Base-by-base conservation (phyloP, 2,329 filamentous ascomycete genomes). In the Exophiala calicioides region DNA sequence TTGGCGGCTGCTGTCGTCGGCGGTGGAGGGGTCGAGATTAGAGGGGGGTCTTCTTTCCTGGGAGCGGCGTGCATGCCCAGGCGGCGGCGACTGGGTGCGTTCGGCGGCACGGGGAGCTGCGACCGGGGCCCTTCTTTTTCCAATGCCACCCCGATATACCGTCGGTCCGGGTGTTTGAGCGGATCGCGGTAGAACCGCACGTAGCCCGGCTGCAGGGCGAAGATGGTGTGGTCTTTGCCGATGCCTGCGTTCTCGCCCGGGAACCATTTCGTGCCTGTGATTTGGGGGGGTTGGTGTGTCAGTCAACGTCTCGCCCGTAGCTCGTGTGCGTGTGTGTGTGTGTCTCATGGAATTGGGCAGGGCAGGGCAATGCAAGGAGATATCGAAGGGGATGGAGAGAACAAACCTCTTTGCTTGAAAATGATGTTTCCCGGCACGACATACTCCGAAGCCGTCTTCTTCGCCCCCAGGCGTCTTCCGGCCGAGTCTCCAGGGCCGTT, bases 111-210 rank as follows among this genome's bases (percentile, higher is more conserved):
- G 0, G 93, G 93, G 1, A 98, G 80, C 23, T 76, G 81, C 61
- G 94, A 88, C 5, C 41, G 44, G 0, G 47, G 44, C 9, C 58
- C 58, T 12, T 83, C 75, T 64, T 89, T 88, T 65, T 90, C 79
- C 68, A 95, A 90, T 24, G 87, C 86, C 15, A 98, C 86, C 52
- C 93, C 93, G 62, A 98, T 98, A 75, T 90, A 98, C 68, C 95
- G 88, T 51, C 90, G 81, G 58, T 89, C 86, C 1, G 90, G 87
- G 68, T 97, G 89, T 49, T 76, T 79, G 23, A 78, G 69, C 0
- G 90, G 90, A 65, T 98, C 91, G 64, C 85, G 83, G 77, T 98
- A 98, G 79, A 95, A 98, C 61, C 93, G 90, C 51, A 98, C 93
- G 69, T 94, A 98, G 55, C 93, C 93, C 3, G 85, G 78, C 45